Base-by-base conservation (phyloP, 176 grass and related monocot species). In the Elymus sibiricus region DNA sequence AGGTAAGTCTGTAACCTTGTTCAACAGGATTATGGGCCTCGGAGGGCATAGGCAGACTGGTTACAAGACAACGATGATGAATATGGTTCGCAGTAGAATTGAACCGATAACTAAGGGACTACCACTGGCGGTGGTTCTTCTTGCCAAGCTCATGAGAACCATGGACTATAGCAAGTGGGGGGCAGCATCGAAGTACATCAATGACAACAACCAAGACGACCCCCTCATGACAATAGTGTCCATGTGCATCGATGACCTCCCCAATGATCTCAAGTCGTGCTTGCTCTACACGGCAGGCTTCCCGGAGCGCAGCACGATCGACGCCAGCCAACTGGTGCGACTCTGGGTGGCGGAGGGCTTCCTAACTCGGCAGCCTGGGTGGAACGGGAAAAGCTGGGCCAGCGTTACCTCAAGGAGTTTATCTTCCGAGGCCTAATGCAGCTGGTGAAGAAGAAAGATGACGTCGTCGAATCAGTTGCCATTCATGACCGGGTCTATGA, bases 101-200 rank as follows among this genome's bases (percentile, higher is more conserved):
- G 26, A 32, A 21, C 26, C 5, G 3, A 19, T 44, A 42, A 81
- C 40, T 17, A 32, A 9, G 46, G 79, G 79, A 47, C 39, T 81
- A 17, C 62, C 79, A 46, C 62, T 81, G 44, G 79, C 79, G 3
- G 40, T 66, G 4, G 25, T 66, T 66, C 40, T 65, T 66, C 40
- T 80, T 17, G 78, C 44, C 16, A 82, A 56, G 22, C 31, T 82
- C 21, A 69, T 82, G 44, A 70, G 28, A 5, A 69, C 64, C 1
- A 82, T 69, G 79, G 64, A 68, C 64, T 26, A 55, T 14, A 37
- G n/a, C 64, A 82, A 82, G 29, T 82, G 64, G 80, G 46, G 9
- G 12, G 7, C 65, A 25, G 64, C 64, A 6, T 15, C 21, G 0
- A 4, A 3, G 5, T 82, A 38, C 21, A 5, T 47, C 17, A 16